Evolutionary conservation across 2,329 filamentous ascomycete genomes (phyloP).

Genomic region (Colletotrichum sidae): DNA sequence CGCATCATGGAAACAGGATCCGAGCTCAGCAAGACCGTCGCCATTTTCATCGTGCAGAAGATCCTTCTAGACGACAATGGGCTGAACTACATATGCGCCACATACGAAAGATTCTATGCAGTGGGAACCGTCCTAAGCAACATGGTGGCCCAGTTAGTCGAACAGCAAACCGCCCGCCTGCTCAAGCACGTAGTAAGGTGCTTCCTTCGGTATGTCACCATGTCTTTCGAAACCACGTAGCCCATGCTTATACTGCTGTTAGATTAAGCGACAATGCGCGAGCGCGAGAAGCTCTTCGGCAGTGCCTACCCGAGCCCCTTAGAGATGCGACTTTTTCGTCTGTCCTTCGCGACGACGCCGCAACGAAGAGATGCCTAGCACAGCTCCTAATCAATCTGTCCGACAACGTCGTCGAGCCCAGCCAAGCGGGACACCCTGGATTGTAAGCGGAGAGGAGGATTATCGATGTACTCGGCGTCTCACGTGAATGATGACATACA

Average conservation of each 20-base stretch:
- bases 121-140: constrained; percentile 98
- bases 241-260: constrained; percentile 1
- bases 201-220: constrained; percentile 84
- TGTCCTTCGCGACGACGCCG: constrained; percentile 94
- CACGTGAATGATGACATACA: too few species aligned
- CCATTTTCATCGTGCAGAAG: constrained; percentile 99
- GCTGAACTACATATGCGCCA: constrained; percentile 97
- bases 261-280: constrained; percentile 96
- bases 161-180: constrained; percentile 94
- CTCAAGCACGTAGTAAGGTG: constrained; percentile 98
- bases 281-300: constrained; percentile 91
- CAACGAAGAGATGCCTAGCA: constrained; percentile 96
- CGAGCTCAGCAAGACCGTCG: constrained; percentile 97
- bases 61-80: constrained; percentile 97
- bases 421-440: constrained; percentile 41
- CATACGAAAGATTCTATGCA: constrained; percentile 97
- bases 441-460: constrained; percentile 33
- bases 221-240: neutral
- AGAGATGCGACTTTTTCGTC: constrained; percentile 97
- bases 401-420: constrained; percentile 77
- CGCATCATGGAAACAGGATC: constrained; percentile 99
- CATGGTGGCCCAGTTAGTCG: constrained; percentile 97
- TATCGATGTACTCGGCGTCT: too few species aligned
- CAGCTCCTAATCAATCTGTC: constrained; percentile 96
- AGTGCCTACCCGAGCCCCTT: constrained; percentile 98